Evolutionary conservation across 106 monocot genomes (phyloP), one percentile per base, ranked within the genome.

Genomic region (Amphibolis antarctica): DNA sequence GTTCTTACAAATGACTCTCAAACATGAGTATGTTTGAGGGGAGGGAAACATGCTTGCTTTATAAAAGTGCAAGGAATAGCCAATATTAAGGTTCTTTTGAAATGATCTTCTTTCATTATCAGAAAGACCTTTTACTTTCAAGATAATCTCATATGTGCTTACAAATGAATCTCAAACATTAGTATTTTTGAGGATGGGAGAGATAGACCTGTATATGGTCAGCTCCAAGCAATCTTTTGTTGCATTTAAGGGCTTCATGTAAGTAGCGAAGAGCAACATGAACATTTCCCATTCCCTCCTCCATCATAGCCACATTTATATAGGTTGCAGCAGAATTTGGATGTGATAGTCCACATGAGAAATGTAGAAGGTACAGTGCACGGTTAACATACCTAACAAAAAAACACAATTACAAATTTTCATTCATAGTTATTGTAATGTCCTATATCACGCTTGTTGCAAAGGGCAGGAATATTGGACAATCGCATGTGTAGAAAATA

Each of bases 301-400:
- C 92, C 92, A 92, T 92, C 92, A 92, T 92, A 59, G 92, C 92
- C 42, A 92, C 92, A 72, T 92, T 92, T 64, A 92, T 92, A 66
- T 92, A 92, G n/a, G 92, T 92, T 65, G 92, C 92, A 42, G 92
- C 92, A 61, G 92, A 85, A 74, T 92, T 92, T 50, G 92, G 92
- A 67, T 92, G 92, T 36, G 92, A 88, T 9, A 88, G 28, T 17
- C 92, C 92, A 74, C 92, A 92, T 13, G 84, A 85, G 65, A 92
- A 82, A n/a, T 92, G 92, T 18, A 92, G 85, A 75, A 92, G 88
- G 71, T 85, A 85, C 15, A 92, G 74, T 69, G 92, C 88, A 46
- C 92, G 81, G 49, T 87, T 88, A 54, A 82, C 92, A 72, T 92
- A 92, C 77, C 92, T 92, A 66, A 60, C 21, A 42, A 11, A 67